Percentiles rank a stretch among this genome's conserved stretches.
Evolutionary conservation across 768 basidiomycete genomes (phyloP).

Genomic region (Serpula lacrymans): DNA sequence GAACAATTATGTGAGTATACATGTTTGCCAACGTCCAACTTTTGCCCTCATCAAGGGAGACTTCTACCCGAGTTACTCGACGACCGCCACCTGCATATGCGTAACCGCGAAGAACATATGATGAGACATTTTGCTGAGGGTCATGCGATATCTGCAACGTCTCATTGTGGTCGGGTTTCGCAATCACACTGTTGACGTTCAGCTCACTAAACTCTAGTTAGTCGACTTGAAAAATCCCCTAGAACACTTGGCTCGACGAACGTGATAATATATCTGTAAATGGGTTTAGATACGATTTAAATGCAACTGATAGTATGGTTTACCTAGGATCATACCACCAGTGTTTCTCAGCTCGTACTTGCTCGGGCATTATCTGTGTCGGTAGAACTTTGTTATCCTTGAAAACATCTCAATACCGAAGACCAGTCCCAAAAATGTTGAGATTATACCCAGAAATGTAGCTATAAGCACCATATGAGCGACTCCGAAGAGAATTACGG

Average conservation of each 20-base stretch:
- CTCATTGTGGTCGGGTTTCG: slow-evolving; percentile 54
- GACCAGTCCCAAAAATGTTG: background rate
- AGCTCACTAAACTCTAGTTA: slow-evolving; percentile 46
- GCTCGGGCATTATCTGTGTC: slow-evolving; percentile 45
- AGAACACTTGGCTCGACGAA: slow-evolving; percentile 11
- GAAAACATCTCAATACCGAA: background rate
- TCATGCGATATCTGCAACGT: slow-evolving; percentile 18
- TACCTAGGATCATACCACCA: slow-evolving; percentile 57
- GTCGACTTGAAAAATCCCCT: slow-evolving; percentile 6
- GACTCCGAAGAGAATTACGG: no score
- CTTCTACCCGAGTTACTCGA: slow-evolving; percentile 53
- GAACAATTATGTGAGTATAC: slow-evolving; percentile 14
- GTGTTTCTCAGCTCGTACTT: slow-evolving; percentile 44
- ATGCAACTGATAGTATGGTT: slow-evolving; percentile 5
- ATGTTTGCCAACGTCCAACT: slow-evolving; percentile 46
- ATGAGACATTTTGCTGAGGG: slow-evolving; percentile 6
- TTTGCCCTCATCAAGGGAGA: slow-evolving; percentile 51
- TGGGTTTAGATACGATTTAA: background rate
- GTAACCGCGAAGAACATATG: slow-evolving; percentile 50
- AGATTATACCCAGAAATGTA: slow-evolving; percentile 33
- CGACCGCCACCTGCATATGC: slow-evolving; percentile 63
- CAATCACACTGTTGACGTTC: slow-evolving; percentile 58
- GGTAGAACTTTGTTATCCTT: slow-evolving; percentile 64
- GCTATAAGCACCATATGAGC: slow-evolving; percentile 12
- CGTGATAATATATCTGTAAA: slow-evolving; percentile 32